Evolutionary conservation across 495 filamentous ascomycete species (phyloP), one percentile per base, ranked within the genome.

Genomic region (Xylaria palmicola): DNA sequence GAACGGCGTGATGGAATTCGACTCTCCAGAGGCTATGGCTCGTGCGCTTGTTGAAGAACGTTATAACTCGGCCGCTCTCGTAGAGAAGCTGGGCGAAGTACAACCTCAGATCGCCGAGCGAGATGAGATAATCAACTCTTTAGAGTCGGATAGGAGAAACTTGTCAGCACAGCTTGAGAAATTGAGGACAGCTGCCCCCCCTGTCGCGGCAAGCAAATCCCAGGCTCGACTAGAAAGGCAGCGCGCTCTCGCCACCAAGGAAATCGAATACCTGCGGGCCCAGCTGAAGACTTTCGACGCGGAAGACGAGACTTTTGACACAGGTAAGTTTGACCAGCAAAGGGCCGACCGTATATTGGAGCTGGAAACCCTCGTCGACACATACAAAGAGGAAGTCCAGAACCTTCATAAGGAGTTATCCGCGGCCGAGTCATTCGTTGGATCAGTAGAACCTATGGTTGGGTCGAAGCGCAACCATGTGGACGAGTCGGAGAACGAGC

Each of bases 231-330:
- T 84, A 1, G 93, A 99, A 68, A 81, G 93, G 37, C 93, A 97
- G 70, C 88, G 90, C 58, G 84, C 84, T 6, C 82, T 98, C 3
- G 91, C 91, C 4, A 74, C 91, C 20, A 96, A 96, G 67, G 95
- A 99, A 70, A 90, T 95, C 6, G 91, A 97, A 63, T 94, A 93
- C 70, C 81, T 99, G 7, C 89, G 95, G 15, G 93, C 90, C 4
- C 94, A 99, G 67, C 77, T 97, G 22, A 95, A 96, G 71, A 88
- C 89, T 0, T 96, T 93, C 58, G 93, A 97, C 62, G 83, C 86
- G 24, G 95, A 98, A 74, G 93, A 97, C 70, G 81, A 82, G 41
- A 93, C 92, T 1, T 88, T 96, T 76, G 86, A 93, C 57, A 81
- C 86, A 2, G 89, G 90, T 15, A 85, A 79, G 43, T 88, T 89